Percentiles rank a stretch among this genome's conserved stretches.
phyloP scores from a whole-genome alignment of 2,329 filamentous ascomycete genomes.

The Talaromyces marneffei region DNA sequence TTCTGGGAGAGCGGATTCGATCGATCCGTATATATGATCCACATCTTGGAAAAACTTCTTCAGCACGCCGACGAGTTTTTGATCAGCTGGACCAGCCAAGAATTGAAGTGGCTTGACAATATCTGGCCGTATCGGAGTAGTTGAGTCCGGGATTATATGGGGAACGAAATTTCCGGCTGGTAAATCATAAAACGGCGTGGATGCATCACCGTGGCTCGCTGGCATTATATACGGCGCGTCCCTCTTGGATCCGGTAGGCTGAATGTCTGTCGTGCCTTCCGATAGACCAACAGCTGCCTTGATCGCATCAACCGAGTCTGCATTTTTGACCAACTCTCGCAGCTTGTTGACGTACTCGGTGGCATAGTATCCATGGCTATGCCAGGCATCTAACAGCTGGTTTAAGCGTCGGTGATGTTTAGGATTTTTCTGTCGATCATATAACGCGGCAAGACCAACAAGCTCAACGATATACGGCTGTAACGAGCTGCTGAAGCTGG shows the following conservation, averaged over 20 bases:
- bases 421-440: conserved; percentile 52
- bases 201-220: conserved; percentile 67
- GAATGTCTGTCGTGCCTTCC: conserved; percentile 26
- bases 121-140: conserved; percentile 64
- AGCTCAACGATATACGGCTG: conserved; percentile 58
- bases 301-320: conserved; percentile 29
- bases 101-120: conserved; percentile 68
- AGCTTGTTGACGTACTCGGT: conserved; percentile 52
- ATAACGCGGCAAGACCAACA: conserved; percentile 51
- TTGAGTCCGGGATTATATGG: conserved; percentile 70
- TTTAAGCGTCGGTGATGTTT: conserved; percentile 62
- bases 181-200: conserved; percentile 71
- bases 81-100: conserved; percentile 60
- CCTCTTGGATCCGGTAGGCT: conserved; percentile 40
- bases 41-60: conserved; percentile 64
- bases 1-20: conserved; percentile 43
- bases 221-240: conserved; percentile 66
- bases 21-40: conserved; percentile 59
- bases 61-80: conserved; percentile 61
- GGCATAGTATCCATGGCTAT: conserved; percentile 58
- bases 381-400: conserved; percentile 64
- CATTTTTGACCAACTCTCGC: conserved; percentile 51
- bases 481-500: conserved; percentile 51
- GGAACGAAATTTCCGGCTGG: conserved; percentile 77
- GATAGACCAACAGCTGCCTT: conserved; percentile 25